Evolutionary conservation across 352 stramenopile species (phyloP), one percentile per base, ranked within the genome.

Genomic region (Pythium plurisporium): DNA sequence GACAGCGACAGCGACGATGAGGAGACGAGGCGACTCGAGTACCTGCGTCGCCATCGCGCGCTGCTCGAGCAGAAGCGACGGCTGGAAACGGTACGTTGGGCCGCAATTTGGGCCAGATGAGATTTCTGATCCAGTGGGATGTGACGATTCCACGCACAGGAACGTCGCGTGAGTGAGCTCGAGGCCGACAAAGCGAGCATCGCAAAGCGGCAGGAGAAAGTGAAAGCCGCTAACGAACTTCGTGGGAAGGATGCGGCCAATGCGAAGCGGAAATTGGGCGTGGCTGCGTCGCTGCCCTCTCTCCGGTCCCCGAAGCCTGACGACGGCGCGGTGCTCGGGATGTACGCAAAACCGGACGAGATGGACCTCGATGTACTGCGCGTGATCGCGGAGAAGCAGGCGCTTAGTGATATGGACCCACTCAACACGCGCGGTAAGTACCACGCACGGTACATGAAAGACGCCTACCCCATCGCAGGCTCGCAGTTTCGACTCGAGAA

Each of bases 401-500:
- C 64, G 12, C 41, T 72, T 33, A 43, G 44, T 11, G 66, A 80
- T 5, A 61, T 75, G 55, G 52, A 54, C 17, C 72, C 74, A 10
- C 46, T 82, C 12, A 86, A 91, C 54, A 72, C 69, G 10, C 53
- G 64, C 6, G 83, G 83, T 12, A 88, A 89, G 46, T 93, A 91
- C 65, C 80, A 93, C 58, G 23, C 60, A 14, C 72, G 68, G 15
- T 89, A 67, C 44, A 81, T 93, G 66, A 83, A 81, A 47, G 68
- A 90, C 45, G 57, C 64, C 46, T 93, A 85, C 43, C 83, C 80
- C 33, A 88, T 93, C 44, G 79, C 80, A 29, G 83, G 83, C 11
- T 65, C 73, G 15, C 83, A 93, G 73, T 41, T 91, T 25, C 75
- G 67, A 45, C 62, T 87, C 34, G 80, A 93, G 65, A 79, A 73